Base-by-base conservation (phyloP, 23 red algal species). In the Chondrus crispus region DNA sequence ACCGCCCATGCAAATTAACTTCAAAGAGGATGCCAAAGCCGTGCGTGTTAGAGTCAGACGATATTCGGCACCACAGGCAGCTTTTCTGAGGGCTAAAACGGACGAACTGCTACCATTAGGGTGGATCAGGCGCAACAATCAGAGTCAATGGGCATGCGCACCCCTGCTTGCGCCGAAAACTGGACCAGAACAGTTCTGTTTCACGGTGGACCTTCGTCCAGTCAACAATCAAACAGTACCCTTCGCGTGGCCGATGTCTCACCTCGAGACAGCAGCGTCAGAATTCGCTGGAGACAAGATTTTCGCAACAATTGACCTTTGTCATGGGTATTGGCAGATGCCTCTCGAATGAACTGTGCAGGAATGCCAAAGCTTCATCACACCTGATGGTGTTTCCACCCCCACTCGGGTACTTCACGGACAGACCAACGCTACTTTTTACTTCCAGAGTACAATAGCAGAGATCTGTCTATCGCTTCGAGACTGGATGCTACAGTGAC, bases 251-350 rank as follows among this genome's bases (percentile, higher is more conserved):
- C 54, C 58, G 6, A 69, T 86, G 82, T 58, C 82, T 37, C 82
- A 86, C 32, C 19, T 86, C 44, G 33, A 86, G 14, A 68, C 82
- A 2, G 69, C 63, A 29, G 46, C 69, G n/a, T 58, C 63, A 20
- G 82, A 86, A 16, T 18, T 66, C 32, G 62, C 58, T 16, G 82
- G 82, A 9, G 69, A 58, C 60, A 86, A 38, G 20, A 41, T 57
- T 5, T 86, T 69, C 36, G 55, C 55, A 37, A 71, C 63, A 2
- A 42, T 86, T 3, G 82, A 86, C 48, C 37, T 86, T 4, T 38
- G 40, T 10, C 60, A 86, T 40, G 82, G 55, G 2, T 86, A 86
- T 26, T 86, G 58, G 82, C 82, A 86, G 38, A 62, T 48, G 4
- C 58, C 55, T 2, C 28, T 86, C 2, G 43, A 52, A 10, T 13